Percentiles rank a stretch among this genome's conserved stretches.
These are phyloP conservation scores for Lodderomyces beijingensis DNA, from an alignment of 1,139 yeast species.

Conservation along the genomic window DNA sequence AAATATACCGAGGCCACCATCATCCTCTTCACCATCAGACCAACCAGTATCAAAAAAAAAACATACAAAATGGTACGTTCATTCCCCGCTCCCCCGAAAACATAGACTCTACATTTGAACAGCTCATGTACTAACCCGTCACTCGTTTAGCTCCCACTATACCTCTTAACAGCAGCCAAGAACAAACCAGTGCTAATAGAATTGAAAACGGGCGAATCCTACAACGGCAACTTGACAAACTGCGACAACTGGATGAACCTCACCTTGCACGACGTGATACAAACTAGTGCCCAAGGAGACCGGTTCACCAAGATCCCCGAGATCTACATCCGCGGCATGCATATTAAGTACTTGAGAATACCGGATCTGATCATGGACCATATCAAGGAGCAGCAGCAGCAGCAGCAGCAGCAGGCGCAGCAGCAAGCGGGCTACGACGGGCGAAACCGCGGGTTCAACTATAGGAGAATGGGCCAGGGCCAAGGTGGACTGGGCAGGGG, in stretches of 20 bases:
- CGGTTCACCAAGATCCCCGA: slow-evolving; percentile 67
- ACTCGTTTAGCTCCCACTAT: slow-evolving; percentile 74
- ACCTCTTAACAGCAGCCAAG: slow-evolving; percentile 84
- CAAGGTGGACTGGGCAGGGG: slow-evolving; percentile 1
- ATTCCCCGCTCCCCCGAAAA: too few species aligned
- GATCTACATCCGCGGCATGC: slow-evolving; percentile 81
- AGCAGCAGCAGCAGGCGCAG: slow-evolving; percentile 5
- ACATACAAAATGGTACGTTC: too few species aligned
- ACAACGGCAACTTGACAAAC: slow-evolving; percentile 78
- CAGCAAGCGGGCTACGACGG: slow-evolving; percentile 40
- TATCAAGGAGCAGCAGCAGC: slow-evolving; percentile 54
- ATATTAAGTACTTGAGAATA: slow-evolving; percentile 46
- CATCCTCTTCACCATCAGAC: too few species aligned
- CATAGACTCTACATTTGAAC: too few species aligned
- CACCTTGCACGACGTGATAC: slow-evolving; percentile 74
- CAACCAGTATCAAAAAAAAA: not conserved
- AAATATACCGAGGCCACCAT: too few species aligned
- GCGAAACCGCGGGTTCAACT: slow-evolving; percentile 23
- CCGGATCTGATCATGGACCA: slow-evolving; percentile 69
- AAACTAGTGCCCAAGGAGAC: slow-evolving; percentile 67
- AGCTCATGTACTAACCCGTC: slow-evolving; percentile 5
- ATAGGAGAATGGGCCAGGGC: not conserved
- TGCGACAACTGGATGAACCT: slow-evolving; percentile 97
- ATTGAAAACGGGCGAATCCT: slow-evolving; percentile 85
- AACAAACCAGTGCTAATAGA: slow-evolving; percentile 87